These are phyloP conservation scores for Amphichorda felina DNA, from an alignment of 2,329 filamentous ascomycete genomes.

Conservation along the genomic window DNA sequence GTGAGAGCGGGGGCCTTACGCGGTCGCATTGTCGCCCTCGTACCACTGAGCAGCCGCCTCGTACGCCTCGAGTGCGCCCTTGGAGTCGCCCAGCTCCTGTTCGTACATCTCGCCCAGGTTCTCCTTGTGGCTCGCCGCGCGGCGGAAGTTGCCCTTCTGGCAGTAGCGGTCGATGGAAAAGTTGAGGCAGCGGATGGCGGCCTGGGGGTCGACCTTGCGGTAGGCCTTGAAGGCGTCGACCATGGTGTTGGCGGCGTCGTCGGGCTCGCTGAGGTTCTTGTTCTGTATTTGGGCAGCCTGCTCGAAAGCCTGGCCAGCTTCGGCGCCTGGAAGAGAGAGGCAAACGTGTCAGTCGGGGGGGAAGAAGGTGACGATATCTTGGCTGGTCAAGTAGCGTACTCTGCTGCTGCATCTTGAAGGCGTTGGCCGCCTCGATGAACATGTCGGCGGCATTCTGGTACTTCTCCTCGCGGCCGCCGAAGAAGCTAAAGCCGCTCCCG, in stretches of 20 bases:
- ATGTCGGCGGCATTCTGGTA: constrained; percentile 81
- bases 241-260: constrained; percentile 81
- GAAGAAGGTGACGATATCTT: not conserved
- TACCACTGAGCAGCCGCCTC: constrained; percentile 83
- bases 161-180: constrained; percentile 79
- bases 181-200: constrained; percentile 71
- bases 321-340: constrained; percentile 46
- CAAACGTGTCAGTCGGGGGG: not conserved
- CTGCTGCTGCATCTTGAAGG: constrained; percentile 78
- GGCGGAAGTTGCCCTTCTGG: constrained; percentile 77
- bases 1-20: constrained; percentile 45
- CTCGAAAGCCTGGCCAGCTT: constrained; percentile 81
- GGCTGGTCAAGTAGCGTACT: constrained; percentile 34
- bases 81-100: constrained; percentile 64
- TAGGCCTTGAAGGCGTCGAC: constrained; percentile 94
- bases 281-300: constrained; percentile 72
- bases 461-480: constrained; percentile 78
- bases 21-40: constrained; percentile 72
- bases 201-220: constrained; percentile 69
- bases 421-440: constrained; percentile 81
- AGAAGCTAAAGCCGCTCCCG: constrained; percentile 74
- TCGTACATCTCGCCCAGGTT: constrained; percentile 80
- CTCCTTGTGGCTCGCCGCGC: constrained; percentile 85
- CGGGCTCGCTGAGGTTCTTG: constrained; percentile 75
- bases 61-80: constrained; percentile 71